Base-by-base conservation (phyloP, 2,329 filamentous ascomycete genomes). In the Colletotrichum falcatum region DNA sequence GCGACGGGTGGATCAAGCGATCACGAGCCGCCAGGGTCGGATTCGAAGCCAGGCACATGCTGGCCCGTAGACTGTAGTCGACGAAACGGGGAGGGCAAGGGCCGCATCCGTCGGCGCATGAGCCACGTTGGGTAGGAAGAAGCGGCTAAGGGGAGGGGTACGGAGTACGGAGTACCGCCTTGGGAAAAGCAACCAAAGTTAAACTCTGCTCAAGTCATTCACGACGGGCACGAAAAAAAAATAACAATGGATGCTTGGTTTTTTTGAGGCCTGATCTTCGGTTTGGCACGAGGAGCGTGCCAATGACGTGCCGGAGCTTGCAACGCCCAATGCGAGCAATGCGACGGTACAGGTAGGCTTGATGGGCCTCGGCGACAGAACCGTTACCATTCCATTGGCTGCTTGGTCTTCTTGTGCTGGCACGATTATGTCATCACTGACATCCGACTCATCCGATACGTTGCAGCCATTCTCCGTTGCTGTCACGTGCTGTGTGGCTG, bases 71-170 rank as follows among this genome's bases (percentile, higher is more conserved):
- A n/a, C n/a, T n/a, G 26, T 14, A 2, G 42, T 44, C 42, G 20
- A n/a, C 28, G 30, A 35, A 48, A 48, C 26, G 44, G 49, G n/a
- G n/a, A 5, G 6, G 65, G 28, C 7, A 33, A 33, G 28, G 35
- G 33, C 61, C 65, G 12, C 44, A 37, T 68, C 53, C 28, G 23
- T 20, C 59, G 49, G 56, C 48, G 51, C 53, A 53, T 65, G 44
- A 59, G 61, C 61, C 61, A 65, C 44, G 46, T 26, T 20, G 20
- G 9, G 37, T 11, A 37, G 11, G 35, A 33, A 51, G 23, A 37
- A 39, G 54, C n/a, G n/a, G n/a, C n/a, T n/a, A n/a, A n/a, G n/a
- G n/a, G n/a, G n/a, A n/a, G n/a, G n/a, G n/a, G n/a, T n/a, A n/a
- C n/a, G n/a, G n/a, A n/a, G n/a, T n/a, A n/a, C n/a, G n/a, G n/a